Conservation (phyloP, 139 green algal genomes). For the Tetradesmus lagerheimii region DNA sequence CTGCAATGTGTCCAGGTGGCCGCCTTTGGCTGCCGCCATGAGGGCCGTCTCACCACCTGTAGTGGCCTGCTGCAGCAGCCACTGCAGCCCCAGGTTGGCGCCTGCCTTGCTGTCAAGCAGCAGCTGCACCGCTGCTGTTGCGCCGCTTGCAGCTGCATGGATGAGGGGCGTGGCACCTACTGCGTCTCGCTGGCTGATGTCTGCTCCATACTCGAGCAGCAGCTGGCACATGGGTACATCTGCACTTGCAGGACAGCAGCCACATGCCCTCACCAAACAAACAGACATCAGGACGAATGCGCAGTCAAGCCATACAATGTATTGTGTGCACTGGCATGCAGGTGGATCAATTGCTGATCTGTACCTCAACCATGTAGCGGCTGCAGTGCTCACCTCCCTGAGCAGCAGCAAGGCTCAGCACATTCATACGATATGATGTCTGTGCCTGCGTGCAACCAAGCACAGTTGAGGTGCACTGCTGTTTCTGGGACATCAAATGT, state of each 20-base stretch:
- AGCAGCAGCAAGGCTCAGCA: background rate
- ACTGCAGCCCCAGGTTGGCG: background rate
- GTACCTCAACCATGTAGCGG: too few relatives aligned
- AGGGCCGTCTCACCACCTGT: background rate
- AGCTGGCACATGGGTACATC: constrained; percentile 23
- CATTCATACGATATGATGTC: background rate
- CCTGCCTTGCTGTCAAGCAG: constrained; percentile 8
- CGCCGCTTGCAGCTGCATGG: background rate
- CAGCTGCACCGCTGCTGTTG: background rate
- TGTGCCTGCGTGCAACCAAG: too few relatives aligned
- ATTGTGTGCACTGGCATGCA: too few relatives aligned
- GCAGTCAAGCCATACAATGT: too few relatives aligned
- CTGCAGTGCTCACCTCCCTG: constrained; percentile 1
- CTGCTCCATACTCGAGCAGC: constrained; percentile 21
- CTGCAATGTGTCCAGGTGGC: constrained; percentile 20
- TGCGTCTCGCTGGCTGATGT: constrained; percentile 21
- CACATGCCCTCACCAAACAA: too few relatives aligned
- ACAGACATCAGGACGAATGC: too few relatives aligned
- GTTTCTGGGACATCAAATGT: too few relatives aligned
- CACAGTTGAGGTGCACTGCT: too few relatives aligned
- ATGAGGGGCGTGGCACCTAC: constrained; percentile 1
- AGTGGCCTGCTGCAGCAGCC: constrained; percentile 24
- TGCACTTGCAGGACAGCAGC: background rate
- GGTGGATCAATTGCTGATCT: too few relatives aligned
- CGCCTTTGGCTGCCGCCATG: constrained; percentile 33